Percentiles rank a stretch among this genome's conserved stretches.
These are phyloP conservation scores for Zizania latifolia DNA, from an alignment of 176 grass and related monocot species.

Conservation along the genomic window DNA sequence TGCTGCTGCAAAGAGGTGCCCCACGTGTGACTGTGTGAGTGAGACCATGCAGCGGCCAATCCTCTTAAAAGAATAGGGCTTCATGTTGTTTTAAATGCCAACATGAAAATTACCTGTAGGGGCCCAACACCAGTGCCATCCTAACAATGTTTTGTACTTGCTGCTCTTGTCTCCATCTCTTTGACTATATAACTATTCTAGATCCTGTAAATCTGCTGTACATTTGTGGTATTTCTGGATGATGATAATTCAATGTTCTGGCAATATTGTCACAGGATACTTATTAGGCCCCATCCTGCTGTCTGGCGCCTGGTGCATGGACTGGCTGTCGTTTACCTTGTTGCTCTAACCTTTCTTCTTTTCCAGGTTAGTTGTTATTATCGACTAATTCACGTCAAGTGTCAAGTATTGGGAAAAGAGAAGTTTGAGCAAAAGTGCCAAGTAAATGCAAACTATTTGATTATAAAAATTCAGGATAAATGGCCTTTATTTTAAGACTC, in stretches of 20 bases:
- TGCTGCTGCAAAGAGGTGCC: not conserved
- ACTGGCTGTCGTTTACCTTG: slow-evolving; percentile 91
- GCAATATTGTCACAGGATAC: slow-evolving; percentile 57
- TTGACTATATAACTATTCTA: not conserved
- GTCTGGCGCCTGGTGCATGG: slow-evolving; percentile 97
- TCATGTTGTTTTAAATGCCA: not conserved
- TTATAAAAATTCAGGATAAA: slow-evolving; percentile 2
- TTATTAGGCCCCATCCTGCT: slow-evolving; percentile 96
- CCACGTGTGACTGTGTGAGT: not conserved
- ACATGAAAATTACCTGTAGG: not conserved
- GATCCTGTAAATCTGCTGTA: not conserved
- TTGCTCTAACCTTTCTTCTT: slow-evolving; percentile 89
- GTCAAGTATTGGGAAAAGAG: not conserved
- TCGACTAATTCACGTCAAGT: not conserved
- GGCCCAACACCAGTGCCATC: not conserved
- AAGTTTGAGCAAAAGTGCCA: not conserved
- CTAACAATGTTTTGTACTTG: not conserved
- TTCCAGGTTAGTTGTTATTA: slow-evolving; percentile 65
- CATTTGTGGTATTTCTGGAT: slow-evolving; percentile 6
- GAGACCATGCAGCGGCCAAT: not conserved
- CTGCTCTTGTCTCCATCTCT: not conserved
- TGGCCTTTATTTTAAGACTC: not conserved
- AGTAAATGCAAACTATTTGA: not conserved
- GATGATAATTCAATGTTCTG: slow-evolving; percentile 28
- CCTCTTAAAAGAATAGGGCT: not conserved